Evolutionary conservation across 192 early-diverging fungal species (phyloP), one percentile per base, ranked within the genome.

Genomic region (Globomyces pollinis-pini): DNA sequence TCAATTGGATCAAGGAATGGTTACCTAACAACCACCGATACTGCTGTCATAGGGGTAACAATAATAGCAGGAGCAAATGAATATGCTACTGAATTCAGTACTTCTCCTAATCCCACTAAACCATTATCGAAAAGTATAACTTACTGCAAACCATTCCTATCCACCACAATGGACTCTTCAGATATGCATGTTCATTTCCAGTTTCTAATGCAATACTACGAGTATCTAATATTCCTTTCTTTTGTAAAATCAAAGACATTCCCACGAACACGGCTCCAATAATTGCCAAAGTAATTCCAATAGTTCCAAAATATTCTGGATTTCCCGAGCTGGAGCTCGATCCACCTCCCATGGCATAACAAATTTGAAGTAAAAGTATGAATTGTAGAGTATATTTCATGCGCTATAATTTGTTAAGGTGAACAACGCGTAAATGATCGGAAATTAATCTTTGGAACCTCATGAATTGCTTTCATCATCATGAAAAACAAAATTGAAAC

Each of bases 1-100:
- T n/a, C n/a, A n/a, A n/a, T n/a, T n/a, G n/a, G 13, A n/a, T 30
- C 21, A 52, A 66, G 9, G 16, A 18, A 9, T 9, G 30, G 26
- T 38, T 42, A 88, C 86, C 90, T 90, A 43, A 91, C 87, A 51
- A 93, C 87, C 38, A 93, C 92, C 60, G 83, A 86, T 16, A 93
- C 71, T 35, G 91, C 88, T 30, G 89, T 89, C 45, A 95, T 75
- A 6, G 93, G 93, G 36, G 93, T 92, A 5, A 95, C 89, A 30
- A 95, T 76, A 64, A 93, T 91, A n/a, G 93, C 90, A 9, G 93
- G 93, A 30, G 88, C 87, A 79, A 95, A 95, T 34, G 90, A 90
- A 63, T 95, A 95, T 0, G 93, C 93, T 2, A 89, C 86, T 78
- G 94, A 94, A 75, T 96, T 96, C 59, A 86, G 81, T 57, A 91